Conservation (phyloP, 257 asterid species). For the Scutellaria baicalensis region DNA sequence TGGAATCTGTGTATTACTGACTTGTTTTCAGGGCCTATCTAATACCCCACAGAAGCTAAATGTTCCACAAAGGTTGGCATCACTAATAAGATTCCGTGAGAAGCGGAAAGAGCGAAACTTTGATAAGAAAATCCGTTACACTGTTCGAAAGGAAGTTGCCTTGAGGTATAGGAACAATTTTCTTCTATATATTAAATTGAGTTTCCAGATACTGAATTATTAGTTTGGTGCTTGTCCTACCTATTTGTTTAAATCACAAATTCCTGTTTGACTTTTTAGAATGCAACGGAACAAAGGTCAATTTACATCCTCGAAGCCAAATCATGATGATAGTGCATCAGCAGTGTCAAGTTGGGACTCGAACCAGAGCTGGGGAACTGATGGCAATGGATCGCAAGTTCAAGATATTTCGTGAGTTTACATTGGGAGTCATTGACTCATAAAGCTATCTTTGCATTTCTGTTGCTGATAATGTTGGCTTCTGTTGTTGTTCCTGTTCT, state of each 20-base stretch:
- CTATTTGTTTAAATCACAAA: background rate
- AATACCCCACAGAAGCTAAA: constrained; percentile 50
- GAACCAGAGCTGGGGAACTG: constrained; percentile 47
- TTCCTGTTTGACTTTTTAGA: constrained; percentile 24
- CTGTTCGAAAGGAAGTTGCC: constrained; percentile 83
- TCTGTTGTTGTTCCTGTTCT: background rate
- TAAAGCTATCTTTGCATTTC: background rate
- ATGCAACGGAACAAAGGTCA: constrained; percentile 85
- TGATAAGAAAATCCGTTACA: constrained; percentile 75
- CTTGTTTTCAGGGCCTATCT: constrained; percentile 32
- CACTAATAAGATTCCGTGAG: constrained; percentile 64
- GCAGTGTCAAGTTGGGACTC: constrained; percentile 66
- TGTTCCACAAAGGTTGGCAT: constrained; percentile 62
- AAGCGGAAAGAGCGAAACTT: constrained; percentile 73
- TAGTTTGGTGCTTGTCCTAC: background rate
- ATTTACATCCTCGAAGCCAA: constrained; percentile 57
- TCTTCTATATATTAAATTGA: background rate
- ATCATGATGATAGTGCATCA: constrained; percentile 54
- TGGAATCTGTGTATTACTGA: background rate
- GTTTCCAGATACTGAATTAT: background rate
- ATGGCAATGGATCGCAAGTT: constrained; percentile 37
- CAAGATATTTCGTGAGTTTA: constrained; percentile 52
- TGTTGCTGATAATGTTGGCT: background rate
- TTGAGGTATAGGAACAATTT: constrained; percentile 33
- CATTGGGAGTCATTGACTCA: background rate